Percentiles rank a stretch among this genome's conserved stretches.
These are phyloP conservation scores for Mortierella polycephala DNA, from an alignment of 371 early-diverging fungal genomes.

Conservation along the genomic window DNA sequence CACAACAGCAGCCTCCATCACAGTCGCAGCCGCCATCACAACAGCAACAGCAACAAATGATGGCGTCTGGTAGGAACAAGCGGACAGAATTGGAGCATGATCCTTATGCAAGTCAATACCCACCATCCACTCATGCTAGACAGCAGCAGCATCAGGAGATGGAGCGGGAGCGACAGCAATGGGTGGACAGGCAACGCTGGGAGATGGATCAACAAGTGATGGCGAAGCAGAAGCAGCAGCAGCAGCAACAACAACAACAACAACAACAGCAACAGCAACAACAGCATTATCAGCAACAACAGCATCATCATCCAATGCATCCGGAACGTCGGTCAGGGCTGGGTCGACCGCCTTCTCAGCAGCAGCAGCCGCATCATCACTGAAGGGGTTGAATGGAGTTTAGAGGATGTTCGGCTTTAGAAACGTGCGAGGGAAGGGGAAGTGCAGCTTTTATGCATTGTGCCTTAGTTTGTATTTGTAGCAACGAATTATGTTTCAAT, in stretches of 20 bases:
- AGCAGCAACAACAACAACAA: slow-evolving; percentile 9
- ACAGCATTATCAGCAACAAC: not conserved
- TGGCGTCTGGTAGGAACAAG: slow-evolving; percentile 6
- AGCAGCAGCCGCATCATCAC: slow-evolving; percentile 4
- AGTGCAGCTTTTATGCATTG: too few species aligned
- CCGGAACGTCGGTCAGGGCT: too few species aligned
- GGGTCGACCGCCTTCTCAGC: too few species aligned
- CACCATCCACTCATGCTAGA: not conserved
- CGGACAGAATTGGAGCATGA: slow-evolving; percentile 17
- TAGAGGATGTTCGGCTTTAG: too few species aligned
- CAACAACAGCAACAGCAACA: slow-evolving; percentile 13
- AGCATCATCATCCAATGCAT: not conserved
- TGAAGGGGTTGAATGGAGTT: too few species aligned
- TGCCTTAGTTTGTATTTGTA: too few species aligned
- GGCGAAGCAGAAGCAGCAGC: slow-evolving; percentile 4
- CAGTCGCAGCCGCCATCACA: slow-evolving; percentile 12
- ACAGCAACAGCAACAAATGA: slow-evolving; percentile 4
- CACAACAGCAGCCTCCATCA: slow-evolving; percentile 7
- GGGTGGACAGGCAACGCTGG: slow-evolving; percentile 14
- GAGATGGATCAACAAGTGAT: slow-evolving; percentile 28
- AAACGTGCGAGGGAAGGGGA: too few species aligned
- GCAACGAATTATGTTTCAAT: too few species aligned
- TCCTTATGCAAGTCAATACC: slow-evolving; percentile 4
- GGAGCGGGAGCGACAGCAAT: slow-evolving; percentile 18
- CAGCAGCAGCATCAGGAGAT: slow-evolving; percentile 7